Evolutionary conservation across 2,329 filamentous ascomycete genomes (phyloP), one percentile per base, ranked within the genome.

Genomic region (Dryadomyces quercivorus): DNA sequence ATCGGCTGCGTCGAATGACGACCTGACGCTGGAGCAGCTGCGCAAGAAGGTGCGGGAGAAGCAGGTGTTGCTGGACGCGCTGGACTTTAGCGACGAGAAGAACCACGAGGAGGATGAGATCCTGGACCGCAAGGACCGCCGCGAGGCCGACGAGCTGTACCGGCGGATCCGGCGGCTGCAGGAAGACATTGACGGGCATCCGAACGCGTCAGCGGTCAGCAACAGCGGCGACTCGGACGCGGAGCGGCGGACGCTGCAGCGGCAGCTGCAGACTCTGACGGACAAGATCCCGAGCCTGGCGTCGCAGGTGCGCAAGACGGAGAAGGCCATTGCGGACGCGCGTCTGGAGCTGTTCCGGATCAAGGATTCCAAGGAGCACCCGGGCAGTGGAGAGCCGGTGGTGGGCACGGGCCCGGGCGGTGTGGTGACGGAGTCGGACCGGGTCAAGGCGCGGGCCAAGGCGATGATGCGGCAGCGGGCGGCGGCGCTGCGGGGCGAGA

Each of bases 391-490:
- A 10, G 76, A 86, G 20, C 78, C 84, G 34, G 89, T 98, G 59
- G 81, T 97, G 56, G 93, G 93, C 48, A 97, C 92, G 58, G 93
- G 93, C 10, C 92, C 91, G 56, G 92, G 92, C 46, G 93, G 93
- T 52, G 72, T 82, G 47, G 82, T 98, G 45, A 98, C 93, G 0
- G 93, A 98, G 69, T 86, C 89, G 3, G 93, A 98, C 70, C 83
- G 92, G 53, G 80, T 97, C 61, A 97, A 96, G 73, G 93, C 93
- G 40, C 83, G 91, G 61, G 92, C 93, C 36, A 95, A 91, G 71
- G 92, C 92, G 43, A 95, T 96, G 83, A 98, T 98, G 93, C 92
- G 97, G 71, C 91, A 95, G 64, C 86, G 93, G 57, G 91, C 93
- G 61, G 93, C 93, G 55, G 92, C 93, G 18, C 73, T 98, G 59